Conservation (phyloP, 768 basidiomycete genomes). For the Amanita inopinata region DNA sequence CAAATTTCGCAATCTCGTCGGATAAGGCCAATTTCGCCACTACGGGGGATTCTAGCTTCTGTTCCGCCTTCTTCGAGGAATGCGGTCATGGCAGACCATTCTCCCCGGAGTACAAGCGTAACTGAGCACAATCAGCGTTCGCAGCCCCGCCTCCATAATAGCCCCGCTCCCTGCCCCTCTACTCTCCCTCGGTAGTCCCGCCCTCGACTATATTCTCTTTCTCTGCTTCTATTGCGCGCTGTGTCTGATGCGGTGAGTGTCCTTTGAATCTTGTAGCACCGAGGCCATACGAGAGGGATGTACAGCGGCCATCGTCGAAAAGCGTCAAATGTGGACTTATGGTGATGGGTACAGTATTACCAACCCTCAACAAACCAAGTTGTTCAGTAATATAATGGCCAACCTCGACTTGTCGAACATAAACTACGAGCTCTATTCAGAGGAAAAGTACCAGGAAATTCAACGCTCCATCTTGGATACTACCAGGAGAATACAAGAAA, state of each 20-base stretch:
- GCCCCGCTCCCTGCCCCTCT: slow-evolving; percentile 21
- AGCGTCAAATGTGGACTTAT: no score
- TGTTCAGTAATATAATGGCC: no score
- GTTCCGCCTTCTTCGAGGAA: slow-evolving; percentile 76
- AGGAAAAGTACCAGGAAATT: no score
- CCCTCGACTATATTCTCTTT: slow-evolving; percentile 15
- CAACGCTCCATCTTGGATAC: no score
- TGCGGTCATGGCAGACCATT: slow-evolving; percentile 97
- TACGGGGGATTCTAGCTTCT: slow-evolving; percentile 85
- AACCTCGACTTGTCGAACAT: no score
- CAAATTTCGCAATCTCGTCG: slow-evolving; percentile 79
- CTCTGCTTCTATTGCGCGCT: slow-evolving; percentile 18
- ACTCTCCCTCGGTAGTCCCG: slow-evolving; percentile 12
- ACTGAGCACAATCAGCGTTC: slow-evolving; percentile 38
- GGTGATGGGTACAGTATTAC: no score
- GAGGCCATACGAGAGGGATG: slow-evolving; percentile 66
- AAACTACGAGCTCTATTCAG: no score
- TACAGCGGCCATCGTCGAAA: slow-evolving; percentile 56
- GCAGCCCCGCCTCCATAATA: slow-evolving; percentile 26
- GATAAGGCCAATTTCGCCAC: slow-evolving; percentile 95
- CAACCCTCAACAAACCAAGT: no score
- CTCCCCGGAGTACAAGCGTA: slow-evolving; percentile 65
- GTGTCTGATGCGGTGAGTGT: slow-evolving; percentile 12
- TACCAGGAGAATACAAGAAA: no score
- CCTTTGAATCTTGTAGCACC: slow-evolving; percentile 38